A percentile compares a stretch with the other conserved stretches of the same genome.
Conservation (phyloP, 345 rosid species). For the Cardamine occulta region DNA sequence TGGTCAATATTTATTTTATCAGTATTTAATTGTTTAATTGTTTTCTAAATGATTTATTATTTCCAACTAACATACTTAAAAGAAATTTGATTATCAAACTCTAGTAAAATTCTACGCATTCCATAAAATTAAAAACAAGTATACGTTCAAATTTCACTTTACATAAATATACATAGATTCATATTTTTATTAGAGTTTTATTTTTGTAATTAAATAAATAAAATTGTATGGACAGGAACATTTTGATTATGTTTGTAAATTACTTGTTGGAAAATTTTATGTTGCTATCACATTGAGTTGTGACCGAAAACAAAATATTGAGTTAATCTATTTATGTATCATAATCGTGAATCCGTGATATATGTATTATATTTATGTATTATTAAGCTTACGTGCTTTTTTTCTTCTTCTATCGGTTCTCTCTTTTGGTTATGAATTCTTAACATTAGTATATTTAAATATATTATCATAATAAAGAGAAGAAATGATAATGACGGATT, state of each 20-base stretch:
- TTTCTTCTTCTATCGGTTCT: constrained; percentile 3
- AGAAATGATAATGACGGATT: constrained; percentile 35
- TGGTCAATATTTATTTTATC: not conserved
- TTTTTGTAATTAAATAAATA: not conserved
- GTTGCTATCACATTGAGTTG: not conserved
- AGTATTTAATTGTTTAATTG: not conserved
- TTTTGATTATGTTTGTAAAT: not conserved
- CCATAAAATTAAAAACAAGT: not conserved
- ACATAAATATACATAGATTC: not conserved
- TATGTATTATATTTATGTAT: not conserved
- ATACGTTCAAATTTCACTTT: not conserved
- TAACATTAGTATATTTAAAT: constrained; percentile 1
- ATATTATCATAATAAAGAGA: constrained; percentile 17
- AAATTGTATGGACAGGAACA: not conserved
- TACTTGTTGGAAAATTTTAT: not conserved
- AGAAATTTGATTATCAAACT: not conserved
- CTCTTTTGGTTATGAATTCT: not conserved
- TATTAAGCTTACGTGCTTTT: not conserved
- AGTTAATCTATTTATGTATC: not conserved
- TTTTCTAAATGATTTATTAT: constrained; percentile 2
- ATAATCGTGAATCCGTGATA: not conserved
- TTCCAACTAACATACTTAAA: not conserved
- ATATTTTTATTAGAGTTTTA: not conserved
- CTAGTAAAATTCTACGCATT: not conserved
- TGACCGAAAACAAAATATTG: not conserved